Base-by-base conservation (phyloP, 345 rosid species). In the Salix caprea region DNA sequence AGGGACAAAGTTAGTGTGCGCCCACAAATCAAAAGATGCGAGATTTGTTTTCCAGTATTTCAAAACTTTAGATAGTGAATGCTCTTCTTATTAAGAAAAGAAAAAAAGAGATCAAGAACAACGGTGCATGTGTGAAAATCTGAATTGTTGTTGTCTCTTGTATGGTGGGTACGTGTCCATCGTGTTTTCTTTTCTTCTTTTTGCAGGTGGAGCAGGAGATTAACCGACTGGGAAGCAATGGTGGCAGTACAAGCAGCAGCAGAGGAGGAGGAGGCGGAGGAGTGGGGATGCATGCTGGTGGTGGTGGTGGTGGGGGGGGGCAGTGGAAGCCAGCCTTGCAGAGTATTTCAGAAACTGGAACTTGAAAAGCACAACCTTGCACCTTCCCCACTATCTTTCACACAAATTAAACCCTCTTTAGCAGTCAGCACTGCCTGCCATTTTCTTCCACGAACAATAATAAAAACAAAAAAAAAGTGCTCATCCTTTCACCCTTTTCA, bases 261-360 rank as follows among this genome's bases (percentile, higher is more conserved):
- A 32, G 77, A 34, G 48, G 77, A 62, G 78, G 84, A 70, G 74
- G 73, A 28, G 74, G 77, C 46, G 78, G 84, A 70, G 74, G 73
- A 34, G 74, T 70, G 32, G 66, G 77, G 69, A 88, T 88, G 78
- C 80, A 81, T 30, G 40, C 81, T 65, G 79, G 6, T 5, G 34
- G 81, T 34, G 34, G 81, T 19, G 79, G 71, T 61, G 56, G 7
- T 14, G 70, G 71, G 87, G 76, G 86, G 7, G 82, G 90, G 23
- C 92, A 86, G 58, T 94, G 98, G 98, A 90, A 85, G 85, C 98
- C 97, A 86, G 91, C 93, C 76, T 88, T 92, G 62, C 90, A 88
- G 72, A 94, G 91, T 90, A 94, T 94, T 83, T 88, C 92, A 5
- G 98, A 94, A 78, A 23, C 83, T 78, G 90, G 90, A 76, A 80